Evolutionary conservation across 2,329 filamentous ascomycete species (phyloP), one percentile per base, ranked within the genome.

Genomic region (Zopfia rhizophila): DNA sequence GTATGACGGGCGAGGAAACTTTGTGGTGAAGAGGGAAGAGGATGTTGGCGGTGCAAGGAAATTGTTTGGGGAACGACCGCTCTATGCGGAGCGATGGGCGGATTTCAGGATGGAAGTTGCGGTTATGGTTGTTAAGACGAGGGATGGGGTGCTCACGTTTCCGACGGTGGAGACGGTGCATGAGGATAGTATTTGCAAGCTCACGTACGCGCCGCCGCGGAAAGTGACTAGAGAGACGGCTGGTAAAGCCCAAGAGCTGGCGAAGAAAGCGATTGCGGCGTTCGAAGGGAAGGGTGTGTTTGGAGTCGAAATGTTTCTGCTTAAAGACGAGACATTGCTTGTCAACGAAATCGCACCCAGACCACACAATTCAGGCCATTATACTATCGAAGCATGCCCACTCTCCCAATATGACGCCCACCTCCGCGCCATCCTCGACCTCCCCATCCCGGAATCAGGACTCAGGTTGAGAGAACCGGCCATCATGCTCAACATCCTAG

Each of bases 91-190:
- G 75, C 90, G 90, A 72, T 97, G 89, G 83, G 87, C 89, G 10
- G 82, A 89, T 16, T 97, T 97, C 72, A 82, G 82, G 60, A 87
- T 88, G 73, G 93, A 97, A 75, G 77, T 97, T 40, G 90, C 94
- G 4, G 92, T 96, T 57, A 96, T 97, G 86, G 93, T 97, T 7
- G 85, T 97, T 45, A 89, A 96, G 65, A 96, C 90, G 0, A 89
- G 92, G 65, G 86, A 95, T 56, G 73, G 76, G 4, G 79, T 83
- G 3, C 76, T 91, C 22, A 84, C 92, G 4, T 97, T 94, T 67
- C 92, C 94, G 0, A 88, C 88, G 0, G 92, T 97, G 2, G 94
- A 99, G 77, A 97, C 93, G 1, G 83, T 97, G 21, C 94, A 99
- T 61, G 90, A 97, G 72, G 90, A 97, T 72, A 94, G 86, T 65